A percentile compares a stretch with the other conserved stretches of the same genome.
Evolutionary conservation across 331 rosid species (phyloP).

Genomic region (Acacia pycnantha): DNA sequence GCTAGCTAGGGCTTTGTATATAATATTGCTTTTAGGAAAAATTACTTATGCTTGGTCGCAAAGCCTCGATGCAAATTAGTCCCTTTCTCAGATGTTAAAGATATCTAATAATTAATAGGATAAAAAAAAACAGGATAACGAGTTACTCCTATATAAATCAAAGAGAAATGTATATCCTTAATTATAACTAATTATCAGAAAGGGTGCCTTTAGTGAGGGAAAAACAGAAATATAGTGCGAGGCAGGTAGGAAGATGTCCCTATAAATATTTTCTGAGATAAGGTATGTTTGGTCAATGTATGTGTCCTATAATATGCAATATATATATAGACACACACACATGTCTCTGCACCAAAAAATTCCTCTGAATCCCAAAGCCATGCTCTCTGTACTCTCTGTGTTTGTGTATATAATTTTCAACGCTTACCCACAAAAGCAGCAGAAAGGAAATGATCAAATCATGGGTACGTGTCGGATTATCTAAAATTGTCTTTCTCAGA

Average conservation of each 20-base stretch:
- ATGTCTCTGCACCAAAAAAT: constrained; percentile 35
- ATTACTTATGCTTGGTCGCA: too few species aligned
- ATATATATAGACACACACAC: too few species aligned
- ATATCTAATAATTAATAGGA: too few species aligned
- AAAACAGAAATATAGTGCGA: constrained; percentile 15
- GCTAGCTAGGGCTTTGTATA: background rate
- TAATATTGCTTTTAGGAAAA: background rate
- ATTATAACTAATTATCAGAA: too few species aligned
- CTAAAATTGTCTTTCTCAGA: background rate
- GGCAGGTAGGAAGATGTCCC: constrained; percentile 25
- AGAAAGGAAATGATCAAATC: background rate
- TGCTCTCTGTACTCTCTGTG: background rate
- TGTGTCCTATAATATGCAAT: background rate
- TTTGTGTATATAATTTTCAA: background rate
- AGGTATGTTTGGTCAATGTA: constrained; percentile 28
- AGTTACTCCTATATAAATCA: too few species aligned
- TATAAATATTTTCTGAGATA: constrained; percentile 11
- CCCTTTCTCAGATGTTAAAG: too few species aligned
- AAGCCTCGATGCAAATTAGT: too few species aligned
- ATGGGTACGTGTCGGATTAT: background rate
- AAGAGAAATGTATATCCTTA: background rate
- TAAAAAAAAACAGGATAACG: too few species aligned
- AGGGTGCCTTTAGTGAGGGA: background rate
- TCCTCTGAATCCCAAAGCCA: constrained; percentile 50
- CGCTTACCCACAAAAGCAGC: background rate